These are phyloP conservation scores for Ascochyta lentis DNA, from an alignment of 2,329 filamentous ascomycete genomes.

Conservation along the genomic window DNA sequence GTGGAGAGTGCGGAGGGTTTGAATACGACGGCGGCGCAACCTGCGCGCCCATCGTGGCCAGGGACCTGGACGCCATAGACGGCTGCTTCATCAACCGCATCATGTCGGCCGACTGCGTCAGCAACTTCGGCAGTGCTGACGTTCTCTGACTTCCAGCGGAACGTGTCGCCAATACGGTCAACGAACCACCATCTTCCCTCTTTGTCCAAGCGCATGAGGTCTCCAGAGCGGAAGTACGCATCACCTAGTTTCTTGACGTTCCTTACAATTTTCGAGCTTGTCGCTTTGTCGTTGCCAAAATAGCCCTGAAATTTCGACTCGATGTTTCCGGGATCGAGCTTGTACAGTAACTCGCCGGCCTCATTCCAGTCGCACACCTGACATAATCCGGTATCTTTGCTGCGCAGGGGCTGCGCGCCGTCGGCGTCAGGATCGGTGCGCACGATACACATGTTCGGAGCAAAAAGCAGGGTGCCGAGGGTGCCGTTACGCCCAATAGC, in stretches of 20 bases:
- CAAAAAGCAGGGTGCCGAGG: slow-evolving; percentile 60
- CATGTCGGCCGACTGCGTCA: slow-evolving; percentile 49
- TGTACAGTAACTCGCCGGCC: slow-evolving; percentile 73
- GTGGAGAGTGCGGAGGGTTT: slow-evolving; percentile 17
- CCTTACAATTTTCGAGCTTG: slow-evolving; percentile 41
- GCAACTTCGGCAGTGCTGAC: slow-evolving; percentile 55
- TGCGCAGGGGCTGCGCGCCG: slow-evolving; percentile 63
- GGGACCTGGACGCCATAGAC: slow-evolving; percentile 56
- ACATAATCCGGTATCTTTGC: slow-evolving; percentile 71
- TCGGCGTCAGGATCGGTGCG: slow-evolving; percentile 71
- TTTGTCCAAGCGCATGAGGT: slow-evolving; percentile 41
- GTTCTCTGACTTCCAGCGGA: slow-evolving; percentile 55
- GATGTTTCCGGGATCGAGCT: slow-evolving; percentile 52
- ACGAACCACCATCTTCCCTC: slow-evolving; percentile 48
- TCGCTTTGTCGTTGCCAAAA: slow-evolving; percentile 55
- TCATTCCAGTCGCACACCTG: slow-evolving; percentile 65
- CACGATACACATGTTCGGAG: slow-evolving; percentile 66
- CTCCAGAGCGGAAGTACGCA: slow-evolving; percentile 48
- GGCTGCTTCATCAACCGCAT: slow-evolving; percentile 51
- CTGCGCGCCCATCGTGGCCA: slow-evolving; percentile 53
- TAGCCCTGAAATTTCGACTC: slow-evolving; percentile 67
- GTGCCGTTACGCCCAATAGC: slow-evolving; percentile 74
- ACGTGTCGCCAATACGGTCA: slow-evolving; percentile 50
- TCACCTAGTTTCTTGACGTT: slow-evolving; percentile 47
- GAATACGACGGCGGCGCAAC: slow-evolving; percentile 53